Evolutionary conservation across 2,329 filamentous ascomycete species (phyloP), one percentile per base, ranked within the genome.

Genomic region (Calonectria montana): DNA sequence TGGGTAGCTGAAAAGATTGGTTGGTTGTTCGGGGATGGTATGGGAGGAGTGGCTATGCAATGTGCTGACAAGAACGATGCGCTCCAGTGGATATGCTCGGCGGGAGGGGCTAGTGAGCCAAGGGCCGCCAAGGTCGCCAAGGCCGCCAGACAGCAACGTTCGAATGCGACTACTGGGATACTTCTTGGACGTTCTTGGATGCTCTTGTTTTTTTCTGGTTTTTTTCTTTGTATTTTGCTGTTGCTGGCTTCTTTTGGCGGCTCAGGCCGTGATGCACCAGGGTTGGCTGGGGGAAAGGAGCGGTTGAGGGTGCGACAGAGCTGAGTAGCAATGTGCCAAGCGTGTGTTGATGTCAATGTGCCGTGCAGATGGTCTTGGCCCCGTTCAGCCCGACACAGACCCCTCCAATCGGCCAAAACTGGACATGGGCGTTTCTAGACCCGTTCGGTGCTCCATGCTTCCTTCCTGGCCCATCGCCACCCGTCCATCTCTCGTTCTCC

Each of bases 31-130:
- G 21, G 41, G 57, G 27, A 47, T 39, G 29, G 45, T 23, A 45
- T 48, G 12, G 31, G 23, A 62, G 45, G 29, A 39, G 65, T 68
- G 65, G 65, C 65, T 68, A 68, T 68, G 65, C 65, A 53, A 13
- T 13, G 55, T 53, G 55, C 65, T 68, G 55, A 63, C 65, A 23
- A 55, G 53, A 39, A 16, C 27, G 37, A 68, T 62, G 65, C 43
- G 55, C 39, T 62, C 53, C 55, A 67, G 65, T 67, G 53, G 41
- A 35, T 31, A 65, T 23, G 39, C 48, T n/a, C 41, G n/a, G 39
- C n/a, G 18, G 31, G 53, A 55, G 27, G 27, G 50, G 53, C 48
- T 15, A 27, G 47, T 35, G 50, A 50, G 39, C 21, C 35, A 31
- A 62, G 39, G 57, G 25, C 25, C 23, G 57, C 57, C 39, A 62